Base-by-base conservation (phyloP, 2,329 filamentous ascomycete genomes). In the Colletotrichum sp. region DNA sequence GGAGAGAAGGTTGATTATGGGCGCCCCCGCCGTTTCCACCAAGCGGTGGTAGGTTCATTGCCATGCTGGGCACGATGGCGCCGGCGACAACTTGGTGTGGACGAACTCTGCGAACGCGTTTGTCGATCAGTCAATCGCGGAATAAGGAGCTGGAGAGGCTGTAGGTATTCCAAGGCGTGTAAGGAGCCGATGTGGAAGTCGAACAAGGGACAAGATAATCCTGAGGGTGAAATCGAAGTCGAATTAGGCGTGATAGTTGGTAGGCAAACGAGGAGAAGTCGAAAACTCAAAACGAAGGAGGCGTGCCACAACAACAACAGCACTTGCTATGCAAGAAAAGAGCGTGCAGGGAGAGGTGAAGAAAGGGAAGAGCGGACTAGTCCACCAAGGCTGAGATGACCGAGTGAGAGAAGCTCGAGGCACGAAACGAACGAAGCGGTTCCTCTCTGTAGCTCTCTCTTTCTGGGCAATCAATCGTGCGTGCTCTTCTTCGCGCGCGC, bases 1-100 rank as follows among this genome's bases (percentile, higher is more conserved):
- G 96, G 81, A 99, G 89, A 76, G 96, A 98, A 74, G 95, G 92
- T 86, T 98, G 95, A 78, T 90, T 95, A 87, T 93, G 95, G 86
- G 92, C 90, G 76, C 91, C 92, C 84, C 90, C 90, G 82, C 83
- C 84, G 82, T 86, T 84, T 76, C 85, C 85, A 78, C 86, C 87
- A 77, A 88, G 81, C 60, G 88, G 84, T 75, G 90, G 89, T 77
- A 91, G 85, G 82, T 89, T 92, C 85, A 90, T 87, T 82, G 92
- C 89, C 92, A 94, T 94, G 83, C 80, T 88, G 84, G 84, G 81
- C 84, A 82, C 82, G 61, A 71, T 28, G 74, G 61, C 66, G 63
- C 74, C 64, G 68, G 26, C 68, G 68, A 71, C 24, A 32, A 59
- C 43, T 65, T 57, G 68, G 26, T 71, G 63, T 57, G 21, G 24